These are phyloP conservation scores for Fusarium cicatricum DNA, from an alignment of 2,329 filamentous ascomycete species.

Conservation along the genomic window DNA sequence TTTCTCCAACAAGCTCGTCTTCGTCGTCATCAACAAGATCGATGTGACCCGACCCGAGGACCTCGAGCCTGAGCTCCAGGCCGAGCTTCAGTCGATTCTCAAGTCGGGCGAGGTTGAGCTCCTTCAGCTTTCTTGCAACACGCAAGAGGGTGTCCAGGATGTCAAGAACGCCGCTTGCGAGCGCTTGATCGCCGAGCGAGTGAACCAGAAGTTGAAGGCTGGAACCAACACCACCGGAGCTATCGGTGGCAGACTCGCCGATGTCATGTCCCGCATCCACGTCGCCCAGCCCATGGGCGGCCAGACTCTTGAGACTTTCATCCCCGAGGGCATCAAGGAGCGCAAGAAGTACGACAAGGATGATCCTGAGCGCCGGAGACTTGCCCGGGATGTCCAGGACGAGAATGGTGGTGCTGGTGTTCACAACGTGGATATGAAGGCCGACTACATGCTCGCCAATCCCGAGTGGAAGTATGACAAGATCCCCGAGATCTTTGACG, in stretches of 20 bases:
- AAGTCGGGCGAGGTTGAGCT: constrained; percentile 92
- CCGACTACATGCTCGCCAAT: constrained; percentile 87
- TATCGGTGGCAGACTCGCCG: constrained; percentile 82
- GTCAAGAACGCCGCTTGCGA: constrained; percentile 97
- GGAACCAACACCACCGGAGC: constrained; percentile 80
- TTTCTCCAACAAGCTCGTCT: constrained; percentile 97
- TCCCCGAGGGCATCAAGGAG: constrained; percentile 83
- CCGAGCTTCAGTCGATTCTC: constrained; percentile 79
- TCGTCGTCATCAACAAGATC: constrained; percentile 98
- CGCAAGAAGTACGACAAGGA: constrained; percentile 89
- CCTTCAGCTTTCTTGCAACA: constrained; percentile 93
- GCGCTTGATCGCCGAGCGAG: constrained; percentile 88
- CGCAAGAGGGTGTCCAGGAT: constrained; percentile 89
- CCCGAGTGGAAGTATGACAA: constrained; percentile 96
- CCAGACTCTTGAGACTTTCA: constrained; percentile 79
- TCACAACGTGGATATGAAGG: constrained; percentile 90
- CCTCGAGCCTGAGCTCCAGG: constrained; percentile 79
- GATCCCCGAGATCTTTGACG: constrained; percentile 92
- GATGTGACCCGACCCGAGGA: constrained; percentile 90
- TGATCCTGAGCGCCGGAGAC: constrained; percentile 82
- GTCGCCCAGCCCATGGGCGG: constrained; percentile 93
- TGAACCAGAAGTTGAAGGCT: constrained; percentile 95
- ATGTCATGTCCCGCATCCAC: constrained; percentile 93
- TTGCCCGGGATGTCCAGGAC: constrained; percentile 88
- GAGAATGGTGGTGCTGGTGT: constrained; percentile 96